A percentile compares a stretch with the other conserved stretches of the same genome.
Evolutionary conservation across 441 rosid species (phyloP).

Genomic region (Metrosideros polymorpha): DNA sequence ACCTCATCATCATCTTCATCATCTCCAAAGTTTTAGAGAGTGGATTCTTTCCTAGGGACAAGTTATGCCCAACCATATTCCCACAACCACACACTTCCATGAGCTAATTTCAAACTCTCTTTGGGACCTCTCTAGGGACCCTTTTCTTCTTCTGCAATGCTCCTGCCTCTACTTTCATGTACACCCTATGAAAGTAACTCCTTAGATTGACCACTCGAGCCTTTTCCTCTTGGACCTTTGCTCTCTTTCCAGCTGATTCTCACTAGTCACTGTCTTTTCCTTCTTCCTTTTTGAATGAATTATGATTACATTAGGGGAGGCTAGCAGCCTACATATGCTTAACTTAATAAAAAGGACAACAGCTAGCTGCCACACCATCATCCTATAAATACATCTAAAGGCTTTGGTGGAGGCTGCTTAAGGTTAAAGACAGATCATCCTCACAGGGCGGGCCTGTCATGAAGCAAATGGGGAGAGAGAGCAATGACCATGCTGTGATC

Average conservation of each 20-base stretch:
- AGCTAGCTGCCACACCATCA: not conserved
- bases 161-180: not conserved
- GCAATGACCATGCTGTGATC: not conserved
- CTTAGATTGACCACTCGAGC: not conserved
- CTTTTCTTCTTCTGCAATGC: not conserved
- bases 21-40: not conserved
- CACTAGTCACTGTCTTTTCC: not conserved
- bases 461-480: not conserved
- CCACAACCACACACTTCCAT: not conserved
- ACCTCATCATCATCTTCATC: not conserved
- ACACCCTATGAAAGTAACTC: not conserved
- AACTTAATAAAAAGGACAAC: not conserved
- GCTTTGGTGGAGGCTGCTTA: not conserved
- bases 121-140: not conserved
- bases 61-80: not conserved
- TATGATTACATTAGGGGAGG: not conserved
- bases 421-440: not conserved
- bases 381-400: not conserved
- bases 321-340: not conserved
- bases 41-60: not conserved
- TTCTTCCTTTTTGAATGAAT: not conserved
- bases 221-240: not conserved
- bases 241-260: not conserved
- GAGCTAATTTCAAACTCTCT: not conserved
- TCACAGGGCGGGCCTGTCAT: not conserved